Evolutionary conservation across 345 rosid species (phyloP).

Genomic region (Hypericum androsaemum): DNA sequence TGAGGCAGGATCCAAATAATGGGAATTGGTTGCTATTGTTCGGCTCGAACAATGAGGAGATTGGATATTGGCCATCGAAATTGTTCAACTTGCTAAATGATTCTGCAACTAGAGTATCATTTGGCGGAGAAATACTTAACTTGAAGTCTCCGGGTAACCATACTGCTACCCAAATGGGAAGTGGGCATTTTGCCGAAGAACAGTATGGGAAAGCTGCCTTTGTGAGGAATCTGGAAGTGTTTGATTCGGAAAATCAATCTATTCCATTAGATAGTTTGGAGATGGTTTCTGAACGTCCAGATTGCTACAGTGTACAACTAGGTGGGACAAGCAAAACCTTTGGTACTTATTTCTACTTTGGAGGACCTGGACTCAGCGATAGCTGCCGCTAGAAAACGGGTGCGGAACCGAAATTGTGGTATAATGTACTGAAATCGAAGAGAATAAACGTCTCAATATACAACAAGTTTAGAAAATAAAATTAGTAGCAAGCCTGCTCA

Average conservation of each 20-base stretch:
- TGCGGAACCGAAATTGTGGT: too few species aligned
- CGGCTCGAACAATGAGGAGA: conserved; percentile 58
- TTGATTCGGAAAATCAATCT: conserved; percentile 73
- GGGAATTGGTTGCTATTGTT: conserved; percentile 99
- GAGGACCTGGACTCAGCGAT: too few species aligned
- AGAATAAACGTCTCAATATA: too few species aligned
- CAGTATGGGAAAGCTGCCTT: conserved; percentile 87
- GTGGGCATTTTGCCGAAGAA: conserved; percentile 86
- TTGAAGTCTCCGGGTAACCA: conserved; percentile 59
- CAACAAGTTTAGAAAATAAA: too few species aligned
- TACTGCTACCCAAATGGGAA: conserved; percentile 90
- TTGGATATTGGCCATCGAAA: conserved; percentile 89
- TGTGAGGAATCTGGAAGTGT: conserved; percentile 72
- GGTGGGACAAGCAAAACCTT: neutral
- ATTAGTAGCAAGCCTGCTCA: too few species aligned
- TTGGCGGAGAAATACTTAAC: conserved; percentile 85
- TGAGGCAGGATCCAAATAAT: conserved; percentile 84
- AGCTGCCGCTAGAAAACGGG: too few species aligned
- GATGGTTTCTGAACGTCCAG: conserved; percentile 76
- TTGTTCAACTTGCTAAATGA: conserved; percentile 69
- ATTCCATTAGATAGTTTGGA: conserved; percentile 49
- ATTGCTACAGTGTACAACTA: conserved; percentile 73
- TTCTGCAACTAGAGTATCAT: conserved; percentile 85
- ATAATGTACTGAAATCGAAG: too few species aligned
- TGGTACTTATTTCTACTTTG: too few species aligned